Base-by-base conservation (phyloP, 1,284 basidiomycete genomes). In the Laetiporus sulphureus region DNA sequence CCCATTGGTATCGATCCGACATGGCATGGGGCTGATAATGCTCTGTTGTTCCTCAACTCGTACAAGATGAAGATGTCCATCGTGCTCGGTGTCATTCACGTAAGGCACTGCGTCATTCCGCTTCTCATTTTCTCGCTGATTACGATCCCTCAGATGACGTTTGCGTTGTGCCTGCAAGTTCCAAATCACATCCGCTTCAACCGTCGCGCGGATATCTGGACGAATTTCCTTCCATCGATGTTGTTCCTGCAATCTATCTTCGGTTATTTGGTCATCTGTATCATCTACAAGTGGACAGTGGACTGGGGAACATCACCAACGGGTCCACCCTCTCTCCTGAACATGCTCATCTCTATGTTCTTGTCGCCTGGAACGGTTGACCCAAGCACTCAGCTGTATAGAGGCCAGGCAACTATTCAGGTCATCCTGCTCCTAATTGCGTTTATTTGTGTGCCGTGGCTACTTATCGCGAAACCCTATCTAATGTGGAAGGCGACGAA, bases 31-130 rank as follows among this genome's bases (percentile, higher is more conserved):
- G 76, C 94, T 7, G 90, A 93, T 54, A 99, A 99, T 61, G 73
- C 73, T 1, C 75, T 99, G 45, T 83, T 98, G 42, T 99, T 99
- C 64, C 90, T 88, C 49, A 99, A 99, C 66, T 98, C 94, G 42
- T 94, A 96, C 75, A 99, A 99, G 83, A 99, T 99, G 96, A 99
- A 99, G 73, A 94, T 99, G 92, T 91, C 92, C 13, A 87, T 99
- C 60, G 82, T 99, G 41, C 69, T 99, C 45, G 96, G 96, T 66
- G 95, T 99, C 51, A 87, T 91, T 52, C 96, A 99, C 64, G 92
- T 95, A 65, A 48, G 87, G 71, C 20, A 35, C 46, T 46, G n/a
- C n/a, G n/a, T n/a, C n/a, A n/a, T n/a, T n/a, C n/a, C n/a, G n/a
- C n/a, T n/a, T n/a, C n/a, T n/a, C 38, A 13, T 40, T 13, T 20